Evolutionary conservation across 1,284 basidiomycete genomes (phyloP).

Genomic region (Schizophyllum commune): DNA sequence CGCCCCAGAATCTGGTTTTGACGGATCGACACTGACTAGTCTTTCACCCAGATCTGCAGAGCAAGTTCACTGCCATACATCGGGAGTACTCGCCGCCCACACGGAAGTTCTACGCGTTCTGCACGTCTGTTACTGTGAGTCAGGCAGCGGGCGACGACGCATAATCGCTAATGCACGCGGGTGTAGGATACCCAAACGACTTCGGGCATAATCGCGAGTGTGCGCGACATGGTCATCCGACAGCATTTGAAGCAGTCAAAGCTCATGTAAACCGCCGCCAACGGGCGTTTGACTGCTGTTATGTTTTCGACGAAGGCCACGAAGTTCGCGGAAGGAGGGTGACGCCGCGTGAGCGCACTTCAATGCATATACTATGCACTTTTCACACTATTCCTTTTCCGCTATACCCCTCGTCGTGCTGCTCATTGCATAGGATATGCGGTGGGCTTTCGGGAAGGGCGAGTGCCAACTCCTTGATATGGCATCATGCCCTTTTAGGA

Average conservation of each 20-base stretch:
- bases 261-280: slow-evolving; percentile 31
- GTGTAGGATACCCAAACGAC: slow-evolving; percentile 71
- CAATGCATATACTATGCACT: neutral
- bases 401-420: neutral
- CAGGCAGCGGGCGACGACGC: no score
- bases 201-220: slow-evolving; percentile 68
- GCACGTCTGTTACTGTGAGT: slow-evolving; percentile 66
- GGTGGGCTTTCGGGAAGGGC: no score
- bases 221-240: slow-evolving; percentile 64
- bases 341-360: no score
- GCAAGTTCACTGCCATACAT: slow-evolving; percentile 73
- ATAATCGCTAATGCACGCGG: no score
- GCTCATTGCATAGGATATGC: neutral
- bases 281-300: neutral
- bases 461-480: no score
- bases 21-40: slow-evolving; percentile 3
- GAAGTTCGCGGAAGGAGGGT: no score
- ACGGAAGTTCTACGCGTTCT: slow-evolving; percentile 73
- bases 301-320: neutral
- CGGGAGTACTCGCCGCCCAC: slow-evolving; percentile 68
- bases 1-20: neutral
- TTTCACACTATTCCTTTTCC: neutral
- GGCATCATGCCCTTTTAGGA: no score
- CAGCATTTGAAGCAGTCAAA: slow-evolving; percentile 60
- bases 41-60: slow-evolving; percentile 47